phyloP scores from a whole-genome alignment of 192 early-diverging fungal genomes.

The Geosiphon pyriformis region DNA sequence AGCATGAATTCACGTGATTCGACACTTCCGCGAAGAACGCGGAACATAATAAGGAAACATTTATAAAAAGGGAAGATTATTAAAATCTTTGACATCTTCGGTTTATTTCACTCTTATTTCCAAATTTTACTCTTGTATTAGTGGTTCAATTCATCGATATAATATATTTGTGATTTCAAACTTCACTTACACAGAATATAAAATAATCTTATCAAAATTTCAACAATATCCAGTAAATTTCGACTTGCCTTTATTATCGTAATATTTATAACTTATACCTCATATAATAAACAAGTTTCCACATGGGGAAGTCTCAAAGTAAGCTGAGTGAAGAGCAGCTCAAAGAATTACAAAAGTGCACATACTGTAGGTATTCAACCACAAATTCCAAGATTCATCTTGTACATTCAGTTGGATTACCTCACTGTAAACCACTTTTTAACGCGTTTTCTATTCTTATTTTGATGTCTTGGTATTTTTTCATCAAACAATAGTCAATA shows the following conservation, averaged over 20 bases:
- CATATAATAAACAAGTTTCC: constrained; percentile 10
- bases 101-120: background rate
- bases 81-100: background rate
- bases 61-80: background rate
- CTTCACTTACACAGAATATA: background rate
- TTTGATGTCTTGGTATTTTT: background rate
- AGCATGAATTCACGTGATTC: background rate
- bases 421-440: no score
- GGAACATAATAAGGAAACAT: background rate
- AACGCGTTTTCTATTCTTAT: no score
- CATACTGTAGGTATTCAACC: constrained; percentile 63
- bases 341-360: constrained; percentile 69
- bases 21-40: background rate
- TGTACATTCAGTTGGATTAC: background rate
- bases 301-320: constrained; percentile 83
- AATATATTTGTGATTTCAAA: background rate
- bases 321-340: constrained; percentile 77
- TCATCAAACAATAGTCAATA: constrained; percentile 56
- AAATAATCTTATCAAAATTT: background rate
- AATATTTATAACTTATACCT: background rate
- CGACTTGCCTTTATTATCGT: background rate
- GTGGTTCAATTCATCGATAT: background rate
- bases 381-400: background rate
- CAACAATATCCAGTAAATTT: background rate
- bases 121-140: background rate